Conservation (phyloP, 208 protist genomes). For the Acanthamoeba triangularis region DNA sequence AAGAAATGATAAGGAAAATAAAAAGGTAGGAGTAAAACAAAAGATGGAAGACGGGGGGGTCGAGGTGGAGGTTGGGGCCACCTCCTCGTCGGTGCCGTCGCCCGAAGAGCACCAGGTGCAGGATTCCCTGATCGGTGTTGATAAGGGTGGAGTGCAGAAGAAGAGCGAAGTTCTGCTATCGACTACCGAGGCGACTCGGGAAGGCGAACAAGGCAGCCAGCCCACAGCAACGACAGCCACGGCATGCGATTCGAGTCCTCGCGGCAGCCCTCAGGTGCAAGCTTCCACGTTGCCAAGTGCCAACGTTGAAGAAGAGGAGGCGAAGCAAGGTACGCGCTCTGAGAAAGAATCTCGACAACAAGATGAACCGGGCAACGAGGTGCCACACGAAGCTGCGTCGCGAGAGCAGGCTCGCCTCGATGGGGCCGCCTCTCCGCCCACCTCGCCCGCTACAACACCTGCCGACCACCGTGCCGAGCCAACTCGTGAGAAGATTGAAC, state of each 20-base stretch:
- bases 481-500: too few relatives aligned
- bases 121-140: background rate
- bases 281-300: too few relatives aligned
- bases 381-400: background rate
- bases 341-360: too few relatives aligned
- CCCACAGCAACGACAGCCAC: background rate
- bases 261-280: too few relatives aligned
- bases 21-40: conserved; percentile 43
- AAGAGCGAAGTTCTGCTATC: background rate
- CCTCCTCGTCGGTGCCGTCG: background rate
- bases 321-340: too few relatives aligned
- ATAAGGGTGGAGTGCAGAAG: background rate
- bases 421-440: background rate
- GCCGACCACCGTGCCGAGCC: too few relatives aligned
- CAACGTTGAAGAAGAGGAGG: too few relatives aligned
- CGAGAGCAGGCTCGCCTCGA: too few relatives aligned
- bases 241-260: too few relatives aligned
- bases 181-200: background rate
- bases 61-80: background rate
- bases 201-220: background rate
- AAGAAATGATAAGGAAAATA: background rate
- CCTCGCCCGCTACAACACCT: background rate
- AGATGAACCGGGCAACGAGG: too few relatives aligned
- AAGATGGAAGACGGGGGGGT: background rate
- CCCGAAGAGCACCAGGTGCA: background rate